Evolutionary conservation across 176 grass and related monocot genomes (phyloP), one percentile per base, ranked within the genome.

Genomic region (Elymus sibiricus): DNA sequence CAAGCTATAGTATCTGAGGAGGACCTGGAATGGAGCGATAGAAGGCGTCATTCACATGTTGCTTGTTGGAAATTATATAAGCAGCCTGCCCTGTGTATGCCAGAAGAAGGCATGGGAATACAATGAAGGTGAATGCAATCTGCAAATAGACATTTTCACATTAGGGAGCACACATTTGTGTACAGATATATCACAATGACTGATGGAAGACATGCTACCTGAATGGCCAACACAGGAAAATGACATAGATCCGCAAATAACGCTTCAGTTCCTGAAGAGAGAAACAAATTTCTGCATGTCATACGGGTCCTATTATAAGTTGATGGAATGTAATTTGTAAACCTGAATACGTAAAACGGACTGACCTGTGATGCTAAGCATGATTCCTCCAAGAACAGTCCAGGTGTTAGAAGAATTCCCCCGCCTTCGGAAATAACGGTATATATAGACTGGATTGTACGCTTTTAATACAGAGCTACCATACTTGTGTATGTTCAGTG

Each of bases 1-100:
- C 7, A 47, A 74, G 17, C 70, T 84, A n/a, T 87, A 42, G 24
- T 31, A 82, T 63, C 2, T 26, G 43, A 82, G 83, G 66, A 25
- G 31, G 81, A 99, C 97, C 97, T 99, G 97, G 97, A 88, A 99
- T 96, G 67, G 97, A 96, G 51, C 77, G 92, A 85, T 99, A 99
- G 64, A 99, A 99, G 26, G 92, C 94, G 28, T 99, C 92, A 17
- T 21, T 9, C 12, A 97, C 97, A 85, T 99, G 94, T 10, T 85
- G 4, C 80, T 89, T 93, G 75, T 99, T 71, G 31, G 76, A 40
- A 71, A 94, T 89, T 68, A 99, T 94, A 69, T 96, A 99, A 37
- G 94, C 90, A 35, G 97, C 97, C 85, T 99, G 97, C 65, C 97
- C 97, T 61, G 94, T 93, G 79, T 99, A 99, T 69, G 92, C 92